Evolutionary conservation across 768 basidiomycete species (phyloP).

Genomic region (Cyclocybe aegerita): DNA sequence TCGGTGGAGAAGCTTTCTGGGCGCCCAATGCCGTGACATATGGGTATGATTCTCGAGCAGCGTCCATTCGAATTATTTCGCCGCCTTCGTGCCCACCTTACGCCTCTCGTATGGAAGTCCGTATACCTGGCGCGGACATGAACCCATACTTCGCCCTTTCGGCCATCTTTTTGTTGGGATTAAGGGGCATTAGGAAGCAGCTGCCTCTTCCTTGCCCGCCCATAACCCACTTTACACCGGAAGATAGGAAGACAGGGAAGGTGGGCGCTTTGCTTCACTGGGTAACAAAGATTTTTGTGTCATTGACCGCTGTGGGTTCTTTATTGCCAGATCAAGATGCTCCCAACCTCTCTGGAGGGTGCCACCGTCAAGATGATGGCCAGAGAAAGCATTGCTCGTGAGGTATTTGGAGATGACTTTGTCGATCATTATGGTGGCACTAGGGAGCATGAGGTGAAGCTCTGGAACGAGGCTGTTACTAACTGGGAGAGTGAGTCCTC

Average conservation of each 20-base stretch:
- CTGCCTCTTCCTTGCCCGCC: slow-evolving; percentile 69
- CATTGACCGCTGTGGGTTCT: neutral
- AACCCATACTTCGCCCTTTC: slow-evolving; percentile 89
- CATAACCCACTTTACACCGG: slow-evolving; percentile 54
- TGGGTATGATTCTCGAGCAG: slow-evolving; percentile 93
- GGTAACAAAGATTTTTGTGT: slow-evolving; percentile 9
- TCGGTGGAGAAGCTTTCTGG: slow-evolving; percentile 93
- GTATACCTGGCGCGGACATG: slow-evolving; percentile 97
- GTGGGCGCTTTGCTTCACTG: slow-evolving; percentile 22
- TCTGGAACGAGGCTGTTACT: slow-evolving; percentile 90
- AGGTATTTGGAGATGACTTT: slow-evolving; percentile 81
- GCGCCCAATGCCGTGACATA: slow-evolving; percentile 92
- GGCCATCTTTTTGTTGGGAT: slow-evolving; percentile 83
- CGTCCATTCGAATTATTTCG: slow-evolving; percentile 88
- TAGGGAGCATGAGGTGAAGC: slow-evolving; percentile 83
- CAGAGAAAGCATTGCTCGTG: slow-evolving; percentile 77
- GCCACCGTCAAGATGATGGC: slow-evolving; percentile 84
- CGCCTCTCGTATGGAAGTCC: slow-evolving; percentile 89
- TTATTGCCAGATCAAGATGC: slow-evolving; percentile 57
- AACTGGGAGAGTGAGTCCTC: slow-evolving; percentile 81
- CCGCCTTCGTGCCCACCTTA: slow-evolving; percentile 82
- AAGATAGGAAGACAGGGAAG: slow-evolving; percentile 59
- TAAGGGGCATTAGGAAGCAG: slow-evolving; percentile 85
- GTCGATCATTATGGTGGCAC: slow-evolving; percentile 96
- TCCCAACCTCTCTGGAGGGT: slow-evolving; percentile 76